Conservation (phyloP, 805 yeast species). For the Lipomyces yamadae region DNA sequence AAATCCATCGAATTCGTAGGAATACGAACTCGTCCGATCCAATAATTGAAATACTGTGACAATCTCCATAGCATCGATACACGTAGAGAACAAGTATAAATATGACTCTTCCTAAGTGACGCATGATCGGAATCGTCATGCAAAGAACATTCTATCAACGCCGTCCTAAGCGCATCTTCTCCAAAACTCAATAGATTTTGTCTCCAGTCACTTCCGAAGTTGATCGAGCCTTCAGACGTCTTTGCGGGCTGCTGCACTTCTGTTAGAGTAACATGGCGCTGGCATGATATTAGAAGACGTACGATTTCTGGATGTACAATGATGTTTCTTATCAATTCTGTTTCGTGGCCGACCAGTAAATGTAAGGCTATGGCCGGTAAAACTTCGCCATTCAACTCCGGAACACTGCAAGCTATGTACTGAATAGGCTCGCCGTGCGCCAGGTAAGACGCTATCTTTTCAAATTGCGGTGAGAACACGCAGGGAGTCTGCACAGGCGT, state of each 20-base stretch:
- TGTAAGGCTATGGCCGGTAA: constrained; percentile 15
- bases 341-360: background rate
- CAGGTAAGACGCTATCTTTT: constrained; percentile 7
- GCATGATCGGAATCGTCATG: constrained; percentile 1
- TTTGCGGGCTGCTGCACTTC: background rate
- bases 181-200: constrained; percentile 3
- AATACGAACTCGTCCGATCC: constrained; percentile 1
- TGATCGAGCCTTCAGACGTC: background rate
- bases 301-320: constrained; percentile 9
- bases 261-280: background rate
- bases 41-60: constrained; percentile 6
- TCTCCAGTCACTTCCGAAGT: constrained; percentile 1
- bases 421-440: constrained; percentile 2
- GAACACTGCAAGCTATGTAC: constrained; percentile 9
- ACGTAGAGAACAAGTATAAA: background rate
- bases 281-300: background rate
- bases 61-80: constrained; percentile 5
- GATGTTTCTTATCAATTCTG: background rate
- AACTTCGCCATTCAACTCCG: constrained; percentile 3
- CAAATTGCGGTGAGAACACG: constrained; percentile 7
- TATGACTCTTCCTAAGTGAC: background rate
- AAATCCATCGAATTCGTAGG: constrained; percentile 13
- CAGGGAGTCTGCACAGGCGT: background rate
- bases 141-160: background rate
- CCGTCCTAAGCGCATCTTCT: constrained; percentile 1